Evolutionary conservation across 805 yeast genomes (phyloP).

Genomic region (Pichia nakasei): DNA sequence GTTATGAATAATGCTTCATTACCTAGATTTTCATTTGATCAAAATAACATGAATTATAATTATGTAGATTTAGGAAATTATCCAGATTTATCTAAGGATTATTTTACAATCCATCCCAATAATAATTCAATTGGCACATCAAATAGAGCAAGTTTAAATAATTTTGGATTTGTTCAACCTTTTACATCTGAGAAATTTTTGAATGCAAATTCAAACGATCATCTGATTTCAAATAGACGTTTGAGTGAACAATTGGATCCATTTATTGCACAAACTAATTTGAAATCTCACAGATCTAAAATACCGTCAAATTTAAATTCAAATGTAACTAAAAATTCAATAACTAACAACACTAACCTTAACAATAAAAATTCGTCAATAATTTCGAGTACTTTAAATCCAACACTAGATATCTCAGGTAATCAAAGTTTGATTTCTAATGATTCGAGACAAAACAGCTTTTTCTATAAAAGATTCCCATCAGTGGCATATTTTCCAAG

Average conservation of each 20-base stretch:
- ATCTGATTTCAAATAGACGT: conserved; percentile 26
- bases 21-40: conserved; percentile 2
- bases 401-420: no score
- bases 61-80: not conserved
- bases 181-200: conserved; percentile 21
- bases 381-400: no score
- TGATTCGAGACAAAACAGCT: conserved; percentile 22
- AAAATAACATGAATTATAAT: not conserved
- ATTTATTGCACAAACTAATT: conserved; percentile 27
- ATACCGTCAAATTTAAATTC: not conserved
- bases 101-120: conserved; percentile 6
- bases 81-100: conserved; percentile 13
- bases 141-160: no score
- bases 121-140: not conserved
- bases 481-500: conserved; percentile 20
- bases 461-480: conserved; percentile 24
- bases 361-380: no score
- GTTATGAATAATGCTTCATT: no score
- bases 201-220: conserved; percentile 17
- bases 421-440: not conserved
- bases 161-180: conserved; percentile 15
- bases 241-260: conserved; percentile 46
- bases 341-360: not conserved
- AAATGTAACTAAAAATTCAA: not conserved
- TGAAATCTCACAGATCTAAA: no score